Conservation (phyloP, 2,329 filamentous ascomycete genomes). For the Claviceps africana region DNA sequence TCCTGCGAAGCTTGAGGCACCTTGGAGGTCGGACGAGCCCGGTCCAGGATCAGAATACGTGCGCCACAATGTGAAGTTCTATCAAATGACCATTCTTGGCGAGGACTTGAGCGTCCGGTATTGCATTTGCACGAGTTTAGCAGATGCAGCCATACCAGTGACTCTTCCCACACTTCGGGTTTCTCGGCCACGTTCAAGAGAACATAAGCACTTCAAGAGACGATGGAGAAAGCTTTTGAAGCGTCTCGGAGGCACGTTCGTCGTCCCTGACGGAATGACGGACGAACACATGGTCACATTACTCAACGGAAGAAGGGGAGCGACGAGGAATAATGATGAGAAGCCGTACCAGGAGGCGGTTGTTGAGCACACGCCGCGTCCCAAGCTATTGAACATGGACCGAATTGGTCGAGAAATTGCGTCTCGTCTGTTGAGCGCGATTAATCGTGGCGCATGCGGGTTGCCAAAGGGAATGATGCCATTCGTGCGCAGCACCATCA, state of each 20-base stretch:
- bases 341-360: neutral
- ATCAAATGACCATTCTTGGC: constrained; percentile 30
- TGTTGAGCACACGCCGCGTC: neutral
- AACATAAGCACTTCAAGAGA: constrained; percentile 15
- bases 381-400: constrained; percentile 12
- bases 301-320: neutral
- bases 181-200: constrained; percentile 13
- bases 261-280: constrained; percentile 23
- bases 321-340: neutral
- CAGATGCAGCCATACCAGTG: constrained; percentile 13
- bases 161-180: constrained; percentile 15
- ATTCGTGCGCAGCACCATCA: constrained; percentile 14
- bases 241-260: constrained; percentile 18
- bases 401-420: constrained; percentile 11
- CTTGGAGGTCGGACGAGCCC: constrained; percentile 1
- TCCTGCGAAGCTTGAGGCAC: constrained; percentile 12
- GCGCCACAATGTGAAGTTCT: constrained; percentile 26
- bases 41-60: constrained; percentile 19
- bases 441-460: constrained; percentile 9
- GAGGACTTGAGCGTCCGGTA: constrained; percentile 29
- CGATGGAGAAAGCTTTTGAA: constrained; percentile 16
- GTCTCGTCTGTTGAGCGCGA: constrained; percentile 8
- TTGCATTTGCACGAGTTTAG: constrained; percentile 19
- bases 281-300: constrained; percentile 13
- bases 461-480: constrained; percentile 15